These are phyloP conservation scores for Boechera stricta DNA, from an alignment of 345 rosid genomes.

Conservation along the genomic window DNA sequence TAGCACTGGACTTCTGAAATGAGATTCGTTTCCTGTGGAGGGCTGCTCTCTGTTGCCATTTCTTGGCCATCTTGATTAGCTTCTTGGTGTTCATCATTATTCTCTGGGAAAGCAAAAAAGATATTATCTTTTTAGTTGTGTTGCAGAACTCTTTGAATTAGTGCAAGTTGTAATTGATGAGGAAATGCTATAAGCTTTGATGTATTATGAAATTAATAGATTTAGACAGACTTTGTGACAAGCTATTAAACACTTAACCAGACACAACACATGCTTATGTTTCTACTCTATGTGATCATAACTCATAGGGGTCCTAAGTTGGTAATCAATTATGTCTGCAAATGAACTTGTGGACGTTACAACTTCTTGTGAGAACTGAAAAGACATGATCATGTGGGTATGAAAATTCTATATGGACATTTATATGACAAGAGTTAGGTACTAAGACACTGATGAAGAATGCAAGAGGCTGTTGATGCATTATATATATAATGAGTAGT, in stretches of 20 bases:
- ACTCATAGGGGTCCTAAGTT: background rate
- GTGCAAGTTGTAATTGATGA: constrained; percentile 17
- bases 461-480: background rate
- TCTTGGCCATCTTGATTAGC: constrained; percentile 31
- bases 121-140: background rate
- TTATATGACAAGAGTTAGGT: constrained; percentile 23
- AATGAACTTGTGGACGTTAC: background rate
- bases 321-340: constrained; percentile 1
- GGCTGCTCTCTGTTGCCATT: constrained; percentile 33
- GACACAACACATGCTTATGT: constrained; percentile 30
- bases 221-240: background rate
- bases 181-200: background rate
- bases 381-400: constrained; percentile 15
- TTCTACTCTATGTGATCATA: constrained; percentile 11
- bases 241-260: background rate
- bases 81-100: constrained; percentile 25
- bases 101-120: background rate
- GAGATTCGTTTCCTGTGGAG: constrained; percentile 32
- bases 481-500: background rate
- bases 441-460: background rate
- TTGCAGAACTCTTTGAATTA: background rate
- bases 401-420: background rate
- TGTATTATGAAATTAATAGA: constrained; percentile 6
- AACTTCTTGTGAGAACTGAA: background rate
- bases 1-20: constrained; percentile 3